These are phyloP conservation scores for Sodiomyces alkalinus DNA, from an alignment of 2,329 filamentous ascomycete species.

Conservation along the genomic window DNA sequence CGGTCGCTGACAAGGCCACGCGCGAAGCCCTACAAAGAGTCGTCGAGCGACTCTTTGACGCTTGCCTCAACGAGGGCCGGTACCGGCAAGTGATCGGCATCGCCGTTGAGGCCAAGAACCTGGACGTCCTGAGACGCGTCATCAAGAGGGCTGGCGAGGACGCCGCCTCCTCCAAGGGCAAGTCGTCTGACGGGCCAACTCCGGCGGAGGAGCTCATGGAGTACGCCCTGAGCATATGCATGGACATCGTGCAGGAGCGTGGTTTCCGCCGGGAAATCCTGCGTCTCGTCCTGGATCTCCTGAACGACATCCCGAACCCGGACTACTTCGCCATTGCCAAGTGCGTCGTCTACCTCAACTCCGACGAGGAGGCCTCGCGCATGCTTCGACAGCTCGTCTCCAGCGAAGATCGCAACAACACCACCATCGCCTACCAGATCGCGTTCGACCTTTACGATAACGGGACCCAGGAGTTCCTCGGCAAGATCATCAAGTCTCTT, in stretches of 20 bases:
- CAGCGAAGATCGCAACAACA: conserved; percentile 61
- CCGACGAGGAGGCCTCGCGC: conserved; percentile 75
- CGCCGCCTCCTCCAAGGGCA: conserved; percentile 55
- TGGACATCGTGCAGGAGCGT: conserved; percentile 93
- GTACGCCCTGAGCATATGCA: conserved; percentile 88
- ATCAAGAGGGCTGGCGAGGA: conserved; percentile 84
- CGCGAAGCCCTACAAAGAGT: conserved; percentile 69
- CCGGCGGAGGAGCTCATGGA: conserved; percentile 85
- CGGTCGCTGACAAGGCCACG: conserved; percentile 53
- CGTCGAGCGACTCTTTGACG: conserved; percentile 82
- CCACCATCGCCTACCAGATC: conserved; percentile 88
- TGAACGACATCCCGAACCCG: conserved; percentile 80
- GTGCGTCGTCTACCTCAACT: conserved; percentile 90
- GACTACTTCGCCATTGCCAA: conserved; percentile 98
- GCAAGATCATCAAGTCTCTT: conserved; percentile 72
- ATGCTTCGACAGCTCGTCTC: conserved; percentile 73
- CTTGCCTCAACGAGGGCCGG: conserved; percentile 69
- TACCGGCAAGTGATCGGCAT: conserved; percentile 96
- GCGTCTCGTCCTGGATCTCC: conserved; percentile 81
- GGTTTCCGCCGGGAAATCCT: conserved; percentile 73
- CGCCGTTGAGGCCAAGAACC: conserved; percentile 83
- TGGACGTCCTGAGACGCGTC: conserved; percentile 71
- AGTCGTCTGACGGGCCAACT: conserved; percentile 34
- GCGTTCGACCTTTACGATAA: conserved; percentile 98
- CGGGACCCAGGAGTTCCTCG: conserved; percentile 90